A percentile compares a stretch with the other conserved stretches of the same genome.
Conservation (phyloP, 2,329 filamentous ascomycete species). For the Penicillium sp. region DNA sequence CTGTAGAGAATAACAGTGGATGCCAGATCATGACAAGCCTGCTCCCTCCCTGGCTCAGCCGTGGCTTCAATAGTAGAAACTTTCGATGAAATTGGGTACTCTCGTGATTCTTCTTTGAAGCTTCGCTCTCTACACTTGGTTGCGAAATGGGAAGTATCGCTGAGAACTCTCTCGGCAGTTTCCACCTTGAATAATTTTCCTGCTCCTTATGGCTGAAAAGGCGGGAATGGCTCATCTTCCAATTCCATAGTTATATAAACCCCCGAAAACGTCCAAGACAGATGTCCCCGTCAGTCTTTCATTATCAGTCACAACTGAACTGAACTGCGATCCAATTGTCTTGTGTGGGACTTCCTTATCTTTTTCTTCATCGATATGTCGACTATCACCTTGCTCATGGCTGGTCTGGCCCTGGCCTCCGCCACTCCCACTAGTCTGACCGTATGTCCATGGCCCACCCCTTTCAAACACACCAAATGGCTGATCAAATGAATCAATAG, state of each 20-base stretch:
- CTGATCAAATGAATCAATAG: neutral
- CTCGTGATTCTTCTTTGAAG: neutral
- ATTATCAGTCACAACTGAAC: neutral
- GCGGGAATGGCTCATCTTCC: neutral
- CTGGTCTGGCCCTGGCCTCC: neutral
- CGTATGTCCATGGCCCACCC: conserved; percentile 4
- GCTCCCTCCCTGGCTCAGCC: neutral
- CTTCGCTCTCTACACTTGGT: neutral
- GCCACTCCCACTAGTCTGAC: conserved; percentile 4
- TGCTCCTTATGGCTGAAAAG: neutral
- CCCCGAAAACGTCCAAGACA: neutral
- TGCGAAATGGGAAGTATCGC: neutral
- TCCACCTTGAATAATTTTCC: neutral
- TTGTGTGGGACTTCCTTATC: neutral
- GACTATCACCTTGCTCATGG: neutral
- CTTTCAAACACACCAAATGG: neutral
- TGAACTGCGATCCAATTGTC: neutral
- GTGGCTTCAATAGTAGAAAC: neutral
- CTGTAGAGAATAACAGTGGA: neutral
- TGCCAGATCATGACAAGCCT: neutral
- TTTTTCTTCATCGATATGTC: neutral
- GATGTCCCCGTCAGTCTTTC: neutral
- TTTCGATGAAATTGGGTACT: neutral
- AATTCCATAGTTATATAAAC: neutral
- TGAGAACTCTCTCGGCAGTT: neutral